phyloP scores from a whole-genome alignment of 345 rosid genomes.

The Gynandropsis gynandra region DNA sequence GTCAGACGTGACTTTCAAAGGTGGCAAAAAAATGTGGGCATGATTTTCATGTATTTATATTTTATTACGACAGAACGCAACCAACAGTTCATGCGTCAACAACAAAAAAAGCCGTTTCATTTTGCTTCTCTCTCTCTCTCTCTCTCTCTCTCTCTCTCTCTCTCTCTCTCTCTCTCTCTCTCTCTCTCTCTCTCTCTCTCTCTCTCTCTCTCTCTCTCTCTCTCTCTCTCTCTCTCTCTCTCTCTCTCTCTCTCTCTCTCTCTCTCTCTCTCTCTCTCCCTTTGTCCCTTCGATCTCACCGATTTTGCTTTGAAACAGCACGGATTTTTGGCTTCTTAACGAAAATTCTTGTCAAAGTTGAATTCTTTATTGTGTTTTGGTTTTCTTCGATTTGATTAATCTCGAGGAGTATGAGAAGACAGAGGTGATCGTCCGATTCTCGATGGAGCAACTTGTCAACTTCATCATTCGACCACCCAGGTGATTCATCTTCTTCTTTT shows the following conservation, averaged over 20 bases:
- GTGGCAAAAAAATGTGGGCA: conserved; percentile 22
- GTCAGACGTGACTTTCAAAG: conserved; percentile 3
- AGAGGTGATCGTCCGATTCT: conserved; percentile 6
- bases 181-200: conserved; percentile 1
- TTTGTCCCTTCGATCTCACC: conserved; percentile 21
- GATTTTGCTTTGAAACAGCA: conserved; percentile 16
- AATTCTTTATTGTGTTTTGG: background rate
- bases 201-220: background rate
- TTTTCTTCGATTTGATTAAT: conserved; percentile 1
- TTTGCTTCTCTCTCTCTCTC: background rate
- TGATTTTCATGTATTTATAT: background rate
- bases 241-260: background rate
- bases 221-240: conserved; percentile 3
- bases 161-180: background rate
- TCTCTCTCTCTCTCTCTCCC: background rate
- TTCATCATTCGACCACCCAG: conserved; percentile 97
- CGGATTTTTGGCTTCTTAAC: conserved; percentile 9
- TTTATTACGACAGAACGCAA: conserved; percentile 7
- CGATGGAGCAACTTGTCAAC: conserved; percentile 58
- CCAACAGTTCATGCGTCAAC: background rate
- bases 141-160: too few relatives aligned
- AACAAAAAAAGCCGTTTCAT: conserved; percentile 26
- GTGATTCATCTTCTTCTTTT: conserved; percentile 27
- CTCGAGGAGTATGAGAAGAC: conserved; percentile 13
- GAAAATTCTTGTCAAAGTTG: background rate